These are phyloP conservation scores for Cucurbita argyrosperma DNA, from an alignment of 306 rosid genomes.

Conservation along the genomic window DNA sequence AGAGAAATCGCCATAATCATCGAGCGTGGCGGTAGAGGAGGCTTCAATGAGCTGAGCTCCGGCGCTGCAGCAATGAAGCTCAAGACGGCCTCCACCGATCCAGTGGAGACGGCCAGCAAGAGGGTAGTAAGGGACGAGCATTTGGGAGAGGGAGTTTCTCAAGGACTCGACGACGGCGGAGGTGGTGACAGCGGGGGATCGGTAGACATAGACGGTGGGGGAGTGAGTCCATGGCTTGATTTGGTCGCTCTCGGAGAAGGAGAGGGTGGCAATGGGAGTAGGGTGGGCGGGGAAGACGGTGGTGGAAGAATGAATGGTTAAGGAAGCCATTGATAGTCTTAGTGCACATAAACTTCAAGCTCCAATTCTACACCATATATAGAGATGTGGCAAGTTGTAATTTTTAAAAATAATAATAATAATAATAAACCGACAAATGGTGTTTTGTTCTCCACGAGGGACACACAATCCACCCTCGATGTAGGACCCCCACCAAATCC, in stretches of 20 bases:
- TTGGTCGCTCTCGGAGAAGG: not conserved
- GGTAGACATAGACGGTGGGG: not conserved
- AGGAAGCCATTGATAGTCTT: not conserved
- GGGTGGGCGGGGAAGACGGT: not conserved
- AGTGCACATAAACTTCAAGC: too few species aligned
- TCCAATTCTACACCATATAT: too few species aligned
- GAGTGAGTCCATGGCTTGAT: not conserved
- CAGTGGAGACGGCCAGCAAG: conserved; percentile 42
- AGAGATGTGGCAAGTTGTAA: too few species aligned
- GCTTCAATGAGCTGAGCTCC: conserved; percentile 43
- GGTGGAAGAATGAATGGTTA: not conserved
- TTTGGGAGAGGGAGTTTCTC: conserved; percentile 25
- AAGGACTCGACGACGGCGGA: not conserved
- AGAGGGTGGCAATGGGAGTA: not conserved
- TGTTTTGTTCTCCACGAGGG: too few species aligned
- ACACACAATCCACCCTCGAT: too few species aligned
- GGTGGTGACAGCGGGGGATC: not conserved
- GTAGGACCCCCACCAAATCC: too few species aligned
- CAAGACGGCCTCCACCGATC: conserved; percentile 28
- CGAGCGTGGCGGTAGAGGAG: conserved; percentile 12
- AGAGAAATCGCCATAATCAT: conserved; percentile 23
- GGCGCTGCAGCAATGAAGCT: conserved; percentile 34
- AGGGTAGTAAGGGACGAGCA: conserved; percentile 47
- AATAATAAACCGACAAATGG: too few species aligned
- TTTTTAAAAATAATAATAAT: too few species aligned